Percentiles rank a stretch among this genome's conserved stretches.
Conservation (phyloP, 345 rosid genomes). For the Salix viminalis region DNA sequence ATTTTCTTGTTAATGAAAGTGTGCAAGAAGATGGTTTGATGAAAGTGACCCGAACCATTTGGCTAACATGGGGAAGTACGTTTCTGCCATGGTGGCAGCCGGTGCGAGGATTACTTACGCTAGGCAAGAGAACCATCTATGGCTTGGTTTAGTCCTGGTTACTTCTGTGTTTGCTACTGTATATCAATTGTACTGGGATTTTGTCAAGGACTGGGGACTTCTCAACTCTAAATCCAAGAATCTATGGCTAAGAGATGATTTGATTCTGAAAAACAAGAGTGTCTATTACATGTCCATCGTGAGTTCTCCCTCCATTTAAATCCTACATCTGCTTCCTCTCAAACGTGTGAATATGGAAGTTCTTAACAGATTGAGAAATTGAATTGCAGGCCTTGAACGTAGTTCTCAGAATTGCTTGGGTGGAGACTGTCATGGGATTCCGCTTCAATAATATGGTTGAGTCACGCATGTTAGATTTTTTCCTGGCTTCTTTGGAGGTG, state of each 20-base stretch:
- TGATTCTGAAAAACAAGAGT: conserved; percentile 68
- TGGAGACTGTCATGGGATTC: conserved; percentile 66
- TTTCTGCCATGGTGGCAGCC: conserved; percentile 94
- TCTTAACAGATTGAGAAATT: conserved; percentile 2
- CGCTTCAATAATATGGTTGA: too few relatives aligned
- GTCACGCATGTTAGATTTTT: too few relatives aligned
- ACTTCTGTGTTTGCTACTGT: conserved; percentile 66
- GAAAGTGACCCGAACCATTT: conserved; percentile 60
- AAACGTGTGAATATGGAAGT: background rate
- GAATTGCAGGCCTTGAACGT: conserved; percentile 61
- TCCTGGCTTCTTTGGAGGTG: too few relatives aligned
- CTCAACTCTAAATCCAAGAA: conserved; percentile 66
- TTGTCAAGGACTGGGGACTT: conserved; percentile 90
- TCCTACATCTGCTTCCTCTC: background rate
- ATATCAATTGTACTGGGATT: conserved; percentile 96
- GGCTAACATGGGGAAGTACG: conserved; percentile 95
- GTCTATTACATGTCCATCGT: conserved; percentile 77
- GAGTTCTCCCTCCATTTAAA: conserved; percentile 21
- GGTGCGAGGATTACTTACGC: conserved; percentile 79
- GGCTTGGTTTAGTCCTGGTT: conserved; percentile 55
- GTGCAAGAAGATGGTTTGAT: conserved; percentile 90
- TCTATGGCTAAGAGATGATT: conserved; percentile 76
- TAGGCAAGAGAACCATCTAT: conserved; percentile 36
- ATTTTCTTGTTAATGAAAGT: conserved; percentile 26
- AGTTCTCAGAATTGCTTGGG: conserved; percentile 79